These are phyloP conservation scores for Polyplosphaeria fusca DNA, from an alignment of 495 filamentous ascomycete species.

Conservation along the genomic window DNA sequence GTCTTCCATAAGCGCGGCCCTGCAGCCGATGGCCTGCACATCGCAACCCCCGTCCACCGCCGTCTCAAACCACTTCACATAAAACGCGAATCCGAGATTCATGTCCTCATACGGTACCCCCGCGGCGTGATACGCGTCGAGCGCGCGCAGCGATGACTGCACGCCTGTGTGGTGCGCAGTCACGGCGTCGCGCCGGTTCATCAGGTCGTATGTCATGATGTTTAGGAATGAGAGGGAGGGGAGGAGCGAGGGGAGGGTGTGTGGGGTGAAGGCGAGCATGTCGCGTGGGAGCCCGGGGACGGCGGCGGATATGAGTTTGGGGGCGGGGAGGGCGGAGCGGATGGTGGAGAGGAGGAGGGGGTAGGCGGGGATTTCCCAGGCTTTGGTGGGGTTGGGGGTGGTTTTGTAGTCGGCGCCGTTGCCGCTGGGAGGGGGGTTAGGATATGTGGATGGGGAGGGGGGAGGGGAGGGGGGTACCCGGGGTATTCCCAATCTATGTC, in stretches of 20 bases:
- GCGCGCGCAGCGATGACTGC: slow-evolving; percentile 50
- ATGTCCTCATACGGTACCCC: slow-evolving; percentile 55
- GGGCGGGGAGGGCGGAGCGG: slow-evolving; percentile 54
- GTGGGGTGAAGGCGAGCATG: slow-evolving; percentile 67
- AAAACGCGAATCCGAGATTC: slow-evolving; percentile 72
- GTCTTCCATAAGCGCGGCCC: slow-evolving; percentile 61
- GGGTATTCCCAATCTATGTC: slow-evolving; percentile 83
- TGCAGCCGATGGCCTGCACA: slow-evolving; percentile 57
- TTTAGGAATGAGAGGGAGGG: slow-evolving; percentile 67
- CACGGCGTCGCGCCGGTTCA: slow-evolving; percentile 69
- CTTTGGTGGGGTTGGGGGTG: slow-evolving; percentile 58
- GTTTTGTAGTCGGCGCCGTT: slow-evolving; percentile 73
- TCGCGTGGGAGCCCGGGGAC: slow-evolving; percentile 65
- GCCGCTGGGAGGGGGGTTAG: slow-evolving; percentile 47
- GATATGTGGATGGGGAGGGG: background rate
- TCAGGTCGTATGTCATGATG: slow-evolving; percentile 76
- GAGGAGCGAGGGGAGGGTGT: slow-evolving; percentile 60
- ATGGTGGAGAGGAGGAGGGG: slow-evolving; percentile 61
- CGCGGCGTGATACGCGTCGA: slow-evolving; percentile 58
- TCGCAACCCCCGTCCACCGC: slow-evolving; percentile 49
- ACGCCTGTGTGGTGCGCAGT: slow-evolving; percentile 68
- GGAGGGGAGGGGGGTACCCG: slow-evolving; percentile 29
- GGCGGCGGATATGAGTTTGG: slow-evolving; percentile 64
- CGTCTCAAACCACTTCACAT: slow-evolving; percentile 67
- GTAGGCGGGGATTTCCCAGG: slow-evolving; percentile 64